Conservation (phyloP, 2,329 filamentous ascomycete species). For the Cercospora sp. region DNA sequence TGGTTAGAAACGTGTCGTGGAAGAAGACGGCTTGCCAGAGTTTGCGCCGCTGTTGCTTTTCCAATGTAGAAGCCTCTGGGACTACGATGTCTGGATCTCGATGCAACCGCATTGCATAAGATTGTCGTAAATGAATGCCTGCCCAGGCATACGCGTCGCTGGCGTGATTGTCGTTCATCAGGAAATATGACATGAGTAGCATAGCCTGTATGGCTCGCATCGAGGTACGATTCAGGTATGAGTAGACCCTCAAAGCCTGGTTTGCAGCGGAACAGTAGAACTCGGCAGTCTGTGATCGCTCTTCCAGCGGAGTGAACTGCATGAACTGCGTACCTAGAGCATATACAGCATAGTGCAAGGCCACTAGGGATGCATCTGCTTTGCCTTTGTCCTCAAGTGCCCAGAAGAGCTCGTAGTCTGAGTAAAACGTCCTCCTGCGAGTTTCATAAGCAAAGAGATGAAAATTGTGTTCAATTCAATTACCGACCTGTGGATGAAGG, state of each 20-base stretch:
- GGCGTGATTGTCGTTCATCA: slow-evolving; percentile 83
- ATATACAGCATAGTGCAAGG: slow-evolving; percentile 73
- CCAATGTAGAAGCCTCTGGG: slow-evolving; percentile 65
- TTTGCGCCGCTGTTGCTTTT: slow-evolving; percentile 77
- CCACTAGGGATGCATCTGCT: slow-evolving; percentile 68
- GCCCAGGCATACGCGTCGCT: slow-evolving; percentile 82
- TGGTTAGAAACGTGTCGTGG: slow-evolving; percentile 79
- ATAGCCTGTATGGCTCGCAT: slow-evolving; percentile 74
- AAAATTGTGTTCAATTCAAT: not conserved
- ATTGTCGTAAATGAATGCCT: slow-evolving; percentile 72
- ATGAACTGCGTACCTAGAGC: slow-evolving; percentile 79
- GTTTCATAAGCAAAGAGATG: not conserved
- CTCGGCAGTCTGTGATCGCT: slow-evolving; percentile 73
- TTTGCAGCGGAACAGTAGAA: slow-evolving; percentile 78
- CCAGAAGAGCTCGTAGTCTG: slow-evolving; percentile 80
- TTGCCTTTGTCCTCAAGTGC: slow-evolving; percentile 60
- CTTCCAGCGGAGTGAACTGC: slow-evolving; percentile 55
- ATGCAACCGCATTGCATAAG: slow-evolving; percentile 79
- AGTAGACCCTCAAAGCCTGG: slow-evolving; percentile 72
- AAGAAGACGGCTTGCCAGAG: slow-evolving; percentile 79
- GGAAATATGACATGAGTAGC: slow-evolving; percentile 78
- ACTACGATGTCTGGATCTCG: slow-evolving; percentile 73
- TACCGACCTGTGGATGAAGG: slow-evolving; percentile 64
- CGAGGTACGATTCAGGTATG: slow-evolving; percentile 73
- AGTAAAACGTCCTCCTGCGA: slow-evolving; percentile 65